These are phyloP conservation scores for Allium sativum DNA, from an alignment of 106 monocot species.

Conservation along the genomic window DNA sequence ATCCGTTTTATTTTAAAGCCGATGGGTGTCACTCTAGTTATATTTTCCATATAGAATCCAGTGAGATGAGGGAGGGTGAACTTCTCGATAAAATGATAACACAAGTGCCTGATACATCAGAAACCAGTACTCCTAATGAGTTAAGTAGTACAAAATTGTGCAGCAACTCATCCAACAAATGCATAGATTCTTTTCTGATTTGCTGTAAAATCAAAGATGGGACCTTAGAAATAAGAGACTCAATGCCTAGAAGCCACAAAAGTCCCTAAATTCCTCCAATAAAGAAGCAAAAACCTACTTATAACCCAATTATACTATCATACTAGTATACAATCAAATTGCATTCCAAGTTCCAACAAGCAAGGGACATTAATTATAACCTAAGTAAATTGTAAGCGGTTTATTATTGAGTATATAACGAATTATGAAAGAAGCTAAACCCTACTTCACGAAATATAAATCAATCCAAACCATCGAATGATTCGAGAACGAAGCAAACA, in stretches of 20 bases:
- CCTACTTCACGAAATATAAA: too few relatives aligned
- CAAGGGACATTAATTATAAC: too few relatives aligned
- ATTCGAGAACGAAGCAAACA: too few relatives aligned
- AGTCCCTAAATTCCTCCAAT: not conserved
- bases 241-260: not conserved
- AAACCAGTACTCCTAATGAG: constrained; percentile 15
- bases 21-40: not conserved
- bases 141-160: constrained; percentile 8
- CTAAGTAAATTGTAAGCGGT: too few relatives aligned
- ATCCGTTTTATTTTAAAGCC: not conserved
- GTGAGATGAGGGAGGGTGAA: constrained; percentile 13
- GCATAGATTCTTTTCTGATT: constrained; percentile 22
- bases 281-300: too few relatives aligned
- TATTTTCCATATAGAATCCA: constrained; percentile 10
- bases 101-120: constrained; percentile 11
- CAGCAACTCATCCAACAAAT: constrained; percentile 22
- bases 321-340: too few relatives aligned
- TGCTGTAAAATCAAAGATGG: constrained; percentile 21
- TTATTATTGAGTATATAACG: too few relatives aligned
- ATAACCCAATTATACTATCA: too few relatives aligned
- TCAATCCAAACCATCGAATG: too few relatives aligned
- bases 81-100: constrained; percentile 24
- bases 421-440: too few relatives aligned
- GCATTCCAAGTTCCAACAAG: too few relatives aligned
- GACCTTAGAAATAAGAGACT: constrained; percentile 12